Conservation (phyloP, 129 eudicot species). For the Artemisia annua region DNA sequence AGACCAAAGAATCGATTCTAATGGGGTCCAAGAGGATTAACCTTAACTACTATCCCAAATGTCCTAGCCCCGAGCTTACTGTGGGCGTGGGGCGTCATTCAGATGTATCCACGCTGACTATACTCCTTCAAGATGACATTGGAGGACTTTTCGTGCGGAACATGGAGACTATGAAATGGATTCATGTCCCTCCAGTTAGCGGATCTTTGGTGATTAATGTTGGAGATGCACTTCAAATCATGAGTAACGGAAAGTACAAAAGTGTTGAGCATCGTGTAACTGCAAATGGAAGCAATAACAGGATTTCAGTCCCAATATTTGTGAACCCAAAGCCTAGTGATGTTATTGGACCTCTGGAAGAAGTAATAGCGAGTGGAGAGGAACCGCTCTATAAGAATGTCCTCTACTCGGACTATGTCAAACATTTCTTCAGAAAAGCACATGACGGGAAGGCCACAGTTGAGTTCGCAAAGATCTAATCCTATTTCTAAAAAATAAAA, state of each 20-base stretch:
- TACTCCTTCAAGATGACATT: constrained; percentile 61
- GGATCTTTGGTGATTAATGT: constrained; percentile 51
- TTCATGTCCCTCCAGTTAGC: constrained; percentile 47
- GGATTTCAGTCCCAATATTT: constrained; percentile 50
- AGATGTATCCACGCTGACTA: constrained; percentile 54
- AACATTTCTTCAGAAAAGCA: constrained; percentile 42
- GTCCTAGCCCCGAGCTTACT: constrained; percentile 58
- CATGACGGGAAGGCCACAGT: constrained; percentile 53
- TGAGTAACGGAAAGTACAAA: constrained; percentile 56
- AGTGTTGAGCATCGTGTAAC: constrained; percentile 62
- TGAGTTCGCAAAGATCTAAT: constrained; percentile 42
- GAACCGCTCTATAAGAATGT: constrained; percentile 37
- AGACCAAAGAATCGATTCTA: constrained; percentile 28
- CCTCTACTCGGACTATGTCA: constrained; percentile 43
- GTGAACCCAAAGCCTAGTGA: constrained; percentile 46
- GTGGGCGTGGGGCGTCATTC: constrained; percentile 61
- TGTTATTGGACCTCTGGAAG: constrained; percentile 39
- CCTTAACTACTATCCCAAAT: constrained; percentile 56
- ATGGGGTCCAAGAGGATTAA: constrained; percentile 43
- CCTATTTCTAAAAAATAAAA: background rate
- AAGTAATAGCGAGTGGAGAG: constrained; percentile 39
- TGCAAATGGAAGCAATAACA: constrained; percentile 38
- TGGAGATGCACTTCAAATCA: constrained; percentile 62
- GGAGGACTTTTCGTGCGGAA: constrained; percentile 56
- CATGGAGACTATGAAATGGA: constrained; percentile 34